Percentiles rank a stretch among this genome's conserved stretches.
phyloP scores from a whole-genome alignment of 345 rosid species.

The Citrus inodora region DNA sequence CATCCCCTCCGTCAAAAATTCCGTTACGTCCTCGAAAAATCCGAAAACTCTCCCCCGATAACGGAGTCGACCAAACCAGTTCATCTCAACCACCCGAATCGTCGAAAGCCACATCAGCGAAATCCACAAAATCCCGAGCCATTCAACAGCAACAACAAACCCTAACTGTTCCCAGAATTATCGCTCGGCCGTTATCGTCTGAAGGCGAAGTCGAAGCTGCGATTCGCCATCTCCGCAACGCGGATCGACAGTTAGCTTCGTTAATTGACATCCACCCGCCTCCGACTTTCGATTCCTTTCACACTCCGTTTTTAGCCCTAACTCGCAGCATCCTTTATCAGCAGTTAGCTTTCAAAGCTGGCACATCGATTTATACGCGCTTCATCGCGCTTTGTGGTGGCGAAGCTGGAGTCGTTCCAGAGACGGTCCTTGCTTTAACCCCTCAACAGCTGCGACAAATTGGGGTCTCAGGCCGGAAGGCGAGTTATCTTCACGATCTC shows the following conservation, averaged over 20 bases:
- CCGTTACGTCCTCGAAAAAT: constrained; percentile 90
- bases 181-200: constrained; percentile 69
- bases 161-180: constrained; percentile 38
- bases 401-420: constrained; percentile 67
- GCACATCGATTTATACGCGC: constrained; percentile 83
- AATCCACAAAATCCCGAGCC: constrained; percentile 29
- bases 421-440: constrained; percentile 58
- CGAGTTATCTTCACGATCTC: constrained; percentile 89
- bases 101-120: constrained; percentile 21
- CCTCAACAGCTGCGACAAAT: constrained; percentile 88
- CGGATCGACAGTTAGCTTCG: constrained; percentile 66
- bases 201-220: constrained; percentile 86
- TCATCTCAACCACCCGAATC: constrained; percentile 23
- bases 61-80: constrained; percentile 9
- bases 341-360: constrained; percentile 87
- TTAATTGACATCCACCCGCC: constrained; percentile 65
- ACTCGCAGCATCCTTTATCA: constrained; percentile 88
- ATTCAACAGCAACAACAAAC: constrained; percentile 43
- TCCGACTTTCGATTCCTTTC: constrained; percentile 77
- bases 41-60: constrained; percentile 68
- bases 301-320: constrained; percentile 79
- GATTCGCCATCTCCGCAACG: constrained; percentile 65
- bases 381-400: constrained; percentile 85
- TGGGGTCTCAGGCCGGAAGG: constrained; percentile 90
- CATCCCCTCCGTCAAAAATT: constrained; percentile 77